Evolutionary conservation across 2,329 filamentous ascomycete species (phyloP), one percentile per base, ranked within the genome.

Genomic region (Tolypocladium ophioglossoides): DNA sequence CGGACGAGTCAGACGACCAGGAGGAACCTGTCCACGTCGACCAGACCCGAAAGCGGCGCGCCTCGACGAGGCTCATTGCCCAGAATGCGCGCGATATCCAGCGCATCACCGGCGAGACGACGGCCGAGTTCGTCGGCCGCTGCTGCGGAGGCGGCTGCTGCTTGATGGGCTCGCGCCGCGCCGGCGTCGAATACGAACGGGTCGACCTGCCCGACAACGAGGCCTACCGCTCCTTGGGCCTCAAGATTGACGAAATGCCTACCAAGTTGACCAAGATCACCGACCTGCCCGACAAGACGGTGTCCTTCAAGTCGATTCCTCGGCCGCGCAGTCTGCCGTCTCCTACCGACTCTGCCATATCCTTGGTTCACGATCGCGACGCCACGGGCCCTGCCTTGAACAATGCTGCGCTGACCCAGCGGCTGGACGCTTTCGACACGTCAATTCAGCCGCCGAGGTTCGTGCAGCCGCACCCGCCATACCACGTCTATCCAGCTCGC

Each of bases 391-490:
- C 70, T 41, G 59, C 64, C 18, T 64, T 51, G 65, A 35, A 58
- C 47, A 54, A 61, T 37, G 44, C 59, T 10, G 54, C 61, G 37
- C 53, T 63, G 22, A 59, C 63, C 9, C 40, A 48, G 32, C 56
- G 52, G 32, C 27, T 34, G 46, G 61, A 66, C 50, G 65, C 73
- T 40, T 67, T 83, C 54, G 76, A 85, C 62, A 84, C 82, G 3
- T 67, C 72, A 11, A 77, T 83, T 56, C 86, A 92, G 66, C 92
- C 94, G 20, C 94, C 94, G 8, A 79, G 78, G 56, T 99, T 91
- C 64, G 91, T 99, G 53, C 90, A 96, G 68, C 94, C 94, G 30
- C 94, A 99, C 68, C 90, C 90, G 54, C 94, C 94, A 0, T 94
- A 95, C 71, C 79, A 92, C 60, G 91, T 97, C 57, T 95, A 88